These are phyloP conservation scores for Dalbergia oliveri DNA, from an alignment of 306 rosid genomes.

Conservation along the genomic window DNA sequence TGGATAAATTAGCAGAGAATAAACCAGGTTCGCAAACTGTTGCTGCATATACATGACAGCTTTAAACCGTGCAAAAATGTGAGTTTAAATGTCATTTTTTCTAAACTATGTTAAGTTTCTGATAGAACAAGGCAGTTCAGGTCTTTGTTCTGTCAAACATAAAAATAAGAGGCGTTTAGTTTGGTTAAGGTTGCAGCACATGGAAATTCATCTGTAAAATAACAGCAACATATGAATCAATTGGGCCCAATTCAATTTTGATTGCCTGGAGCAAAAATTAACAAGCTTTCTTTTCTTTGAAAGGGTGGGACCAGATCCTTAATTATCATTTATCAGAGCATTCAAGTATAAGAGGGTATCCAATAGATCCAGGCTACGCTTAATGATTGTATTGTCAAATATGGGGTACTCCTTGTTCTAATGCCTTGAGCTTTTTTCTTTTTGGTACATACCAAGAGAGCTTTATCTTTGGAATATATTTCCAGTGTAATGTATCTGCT, in stretches of 20 bases:
- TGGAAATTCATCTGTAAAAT: not conserved
- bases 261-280: not conserved
- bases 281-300: not conserved
- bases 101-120: not conserved
- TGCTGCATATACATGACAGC: too few relatives aligned
- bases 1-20: too few relatives aligned
- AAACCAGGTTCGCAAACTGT: too few relatives aligned
- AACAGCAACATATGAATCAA: constrained; percentile 3
- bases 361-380: constrained; percentile 12
- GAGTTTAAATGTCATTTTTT: not conserved
- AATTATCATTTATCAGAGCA: not conserved
- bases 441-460: not conserved
- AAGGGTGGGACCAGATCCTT: constrained; percentile 30
- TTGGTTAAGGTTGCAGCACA: constrained; percentile 16
- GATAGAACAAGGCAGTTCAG: not conserved
- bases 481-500: too few relatives aligned
- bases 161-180: not conserved
- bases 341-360: constrained; percentile 4
- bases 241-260: constrained; percentile 22
- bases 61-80: not conserved
- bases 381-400: not conserved
- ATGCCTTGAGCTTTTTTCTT: not conserved
- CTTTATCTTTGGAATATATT: not conserved
- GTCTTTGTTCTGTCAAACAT: constrained; percentile 8
- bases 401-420: not conserved